Percentiles rank a stretch among this genome's conserved stretches.
Evolutionary conservation across 2,329 filamentous ascomycete genomes (phyloP).

Genomic region (Lasiodiplodia gonubiensis): DNA sequence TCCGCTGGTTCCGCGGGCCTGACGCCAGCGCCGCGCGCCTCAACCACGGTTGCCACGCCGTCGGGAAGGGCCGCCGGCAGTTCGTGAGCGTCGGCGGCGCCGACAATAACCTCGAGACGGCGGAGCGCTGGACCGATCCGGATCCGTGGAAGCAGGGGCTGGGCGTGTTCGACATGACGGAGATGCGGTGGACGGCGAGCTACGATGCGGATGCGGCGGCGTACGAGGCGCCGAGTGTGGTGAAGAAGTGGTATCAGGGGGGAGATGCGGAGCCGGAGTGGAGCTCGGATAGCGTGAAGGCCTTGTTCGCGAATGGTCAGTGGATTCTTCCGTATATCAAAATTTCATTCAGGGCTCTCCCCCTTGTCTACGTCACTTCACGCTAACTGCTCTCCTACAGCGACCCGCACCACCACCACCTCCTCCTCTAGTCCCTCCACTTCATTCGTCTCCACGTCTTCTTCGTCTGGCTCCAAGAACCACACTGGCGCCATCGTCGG

Average conservation of each 20-base stretch:
- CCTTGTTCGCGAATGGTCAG: slow-evolving; percentile 9
- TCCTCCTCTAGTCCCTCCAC: neutral
- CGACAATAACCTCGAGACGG: neutral
- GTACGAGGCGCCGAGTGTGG: slow-evolving; percentile 15
- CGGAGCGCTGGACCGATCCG: neutral
- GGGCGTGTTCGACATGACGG: slow-evolving; percentile 17
- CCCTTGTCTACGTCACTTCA: neutral
- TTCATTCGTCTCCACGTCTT: neutral
- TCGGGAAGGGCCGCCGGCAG: neutral
- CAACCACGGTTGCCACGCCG: neutral
- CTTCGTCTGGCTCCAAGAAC: neutral
- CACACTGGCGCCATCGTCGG: slow-evolving; percentile 9
- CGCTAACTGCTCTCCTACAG: neutral
- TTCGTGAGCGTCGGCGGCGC: neutral
- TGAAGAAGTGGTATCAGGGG: slow-evolving; percentile 3
- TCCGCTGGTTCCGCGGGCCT: slow-evolving; percentile 14
- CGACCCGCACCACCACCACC: neutral
- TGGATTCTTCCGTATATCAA: neutral
- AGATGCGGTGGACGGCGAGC: neutral
- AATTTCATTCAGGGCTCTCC: neutral
- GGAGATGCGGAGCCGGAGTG: neutral
- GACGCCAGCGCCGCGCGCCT: neutral
- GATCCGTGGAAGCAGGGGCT: slow-evolving; percentile 24
- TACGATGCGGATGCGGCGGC: slow-evolving; percentile 19
- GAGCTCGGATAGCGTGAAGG: neutral